A percentile compares a stretch with the other conserved stretches of the same genome.
Evolutionary conservation across 1,284 basidiomycete genomes (phyloP).

Genomic region (Laetiporus sulphureus): DNA sequence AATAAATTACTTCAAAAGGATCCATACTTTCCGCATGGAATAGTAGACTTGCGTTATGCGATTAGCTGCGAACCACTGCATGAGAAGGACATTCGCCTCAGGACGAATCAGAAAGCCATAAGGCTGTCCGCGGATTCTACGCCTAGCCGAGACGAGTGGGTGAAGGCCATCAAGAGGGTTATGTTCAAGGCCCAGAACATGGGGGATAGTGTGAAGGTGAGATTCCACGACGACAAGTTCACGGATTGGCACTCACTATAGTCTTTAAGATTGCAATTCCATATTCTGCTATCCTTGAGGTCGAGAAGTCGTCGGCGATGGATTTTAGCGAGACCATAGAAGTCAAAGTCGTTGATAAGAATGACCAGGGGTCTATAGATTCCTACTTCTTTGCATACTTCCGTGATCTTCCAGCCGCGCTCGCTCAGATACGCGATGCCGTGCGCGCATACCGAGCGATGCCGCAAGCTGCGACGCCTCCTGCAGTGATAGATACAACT

Average conservation of each 20-base stretch:
- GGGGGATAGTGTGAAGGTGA: slow-evolving; percentile 89
- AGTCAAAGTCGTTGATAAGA: slow-evolving; percentile 83
- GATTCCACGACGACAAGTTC: no score
- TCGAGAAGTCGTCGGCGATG: slow-evolving; percentile 82
- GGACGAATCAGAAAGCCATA: slow-evolving; percentile 76
- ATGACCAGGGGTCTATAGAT: slow-evolving; percentile 72
- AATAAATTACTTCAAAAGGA: slow-evolving; percentile 44
- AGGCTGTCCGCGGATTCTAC: slow-evolving; percentile 72
- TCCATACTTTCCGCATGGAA: slow-evolving; percentile 95
- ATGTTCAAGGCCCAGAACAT: slow-evolving; percentile 95
- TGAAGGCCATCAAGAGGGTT: slow-evolving; percentile 85
- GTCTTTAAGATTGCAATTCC: slow-evolving; percentile 81
- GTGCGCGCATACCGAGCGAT: slow-evolving; percentile 51
- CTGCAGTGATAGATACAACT: slow-evolving; percentile 64
- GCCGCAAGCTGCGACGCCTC: slow-evolving; percentile 32
- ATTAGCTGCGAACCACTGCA: slow-evolving; percentile 76
- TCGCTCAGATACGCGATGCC: slow-evolving; percentile 73
- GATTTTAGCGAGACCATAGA: slow-evolving; percentile 95
- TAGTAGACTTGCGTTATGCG: slow-evolving; percentile 89
- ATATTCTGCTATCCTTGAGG: slow-evolving; percentile 82
- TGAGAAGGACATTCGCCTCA: slow-evolving; percentile 71
- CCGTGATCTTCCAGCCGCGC: slow-evolving; percentile 66
- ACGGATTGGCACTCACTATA: no score
- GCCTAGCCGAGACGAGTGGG: slow-evolving; percentile 86
- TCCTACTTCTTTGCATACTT: slow-evolving; percentile 95